Base-by-base conservation (phyloP, 768 basidiomycete genomes). In the Mycena kentingensis region DNA sequence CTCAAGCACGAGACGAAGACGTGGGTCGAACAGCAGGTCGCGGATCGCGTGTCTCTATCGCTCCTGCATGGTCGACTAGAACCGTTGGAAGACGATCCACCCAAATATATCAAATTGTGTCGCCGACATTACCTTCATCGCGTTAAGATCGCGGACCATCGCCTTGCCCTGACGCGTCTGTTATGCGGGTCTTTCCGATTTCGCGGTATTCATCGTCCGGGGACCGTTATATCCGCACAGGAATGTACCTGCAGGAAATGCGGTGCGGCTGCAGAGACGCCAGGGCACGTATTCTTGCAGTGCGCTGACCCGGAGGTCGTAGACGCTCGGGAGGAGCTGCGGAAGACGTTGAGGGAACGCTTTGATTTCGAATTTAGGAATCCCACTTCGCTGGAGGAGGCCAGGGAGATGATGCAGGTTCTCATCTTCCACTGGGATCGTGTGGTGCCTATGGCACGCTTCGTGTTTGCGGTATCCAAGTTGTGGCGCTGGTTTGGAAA, bases 271-370 rank as follows among this genome's bases (percentile, higher is more conserved):
- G 19, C 11, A 5, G 50, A 51, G 50, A 22, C 19, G 3, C 38
- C 50, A 28, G 50, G n/a, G 22, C 50, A 51, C 18, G 42, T 51
- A 4, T 35, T 51, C 19, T 24, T 51, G 19, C 50, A 44, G 28
- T 51, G 50, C 41, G 5, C 19, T 5, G 25, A 28, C 16, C 31
- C 26, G 4, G 50, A 31, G 3, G 44, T 41, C 7, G 21, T 31
- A 16, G 16, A 12, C 4, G 31, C 42, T 4, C 50, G 50, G n/a
- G 16, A 44, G 25, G 41, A 51, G 38, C 25, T 43, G 18, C 42
- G n/a, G n/a, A n/a, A n/a, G n/a, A n/a, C n/a, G n/a, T n/a, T n/a
- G n/a, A n/a, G n/a, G n/a, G n/a, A n/a, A n/a, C n/a, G n/a, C n/a
- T n/a, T n/a, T n/a, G n/a, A n/a, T n/a, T n/a, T n/a, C n/a, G n/a